Evolutionary conservation across 345 rosid species (phyloP).

Genomic region (Trapa incisa): DNA sequence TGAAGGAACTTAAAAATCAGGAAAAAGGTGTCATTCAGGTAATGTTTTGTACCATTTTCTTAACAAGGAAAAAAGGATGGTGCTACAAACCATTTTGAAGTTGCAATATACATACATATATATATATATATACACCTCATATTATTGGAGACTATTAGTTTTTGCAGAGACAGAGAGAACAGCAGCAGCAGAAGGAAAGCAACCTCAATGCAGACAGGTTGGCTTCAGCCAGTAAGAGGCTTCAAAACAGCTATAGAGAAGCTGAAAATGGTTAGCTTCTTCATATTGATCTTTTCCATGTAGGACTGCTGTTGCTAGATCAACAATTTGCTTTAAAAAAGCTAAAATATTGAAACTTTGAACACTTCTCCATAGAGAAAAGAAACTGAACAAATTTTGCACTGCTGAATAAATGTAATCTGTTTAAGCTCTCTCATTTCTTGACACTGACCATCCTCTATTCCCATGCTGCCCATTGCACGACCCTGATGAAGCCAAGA

Average conservation of each 20-base stretch:
- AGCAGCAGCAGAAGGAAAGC: slow-evolving; percentile 34
- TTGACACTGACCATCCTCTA: slow-evolving; percentile 5
- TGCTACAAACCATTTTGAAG: background rate
- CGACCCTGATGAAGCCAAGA: slow-evolving; percentile 63
- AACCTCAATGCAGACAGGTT: slow-evolving; percentile 50
- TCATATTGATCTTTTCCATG: background rate
- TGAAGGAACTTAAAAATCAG: background rate
- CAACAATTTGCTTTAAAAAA: background rate
- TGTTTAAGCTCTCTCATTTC: background rate
- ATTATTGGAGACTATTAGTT: too few relatives aligned
- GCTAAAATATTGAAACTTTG: background rate
- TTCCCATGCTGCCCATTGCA: slow-evolving; percentile 4
- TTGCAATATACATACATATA: background rate
- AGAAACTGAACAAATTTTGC: too few relatives aligned
- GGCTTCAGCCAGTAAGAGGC: slow-evolving; percentile 69
- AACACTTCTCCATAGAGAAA: background rate
- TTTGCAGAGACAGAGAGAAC: slow-evolving; percentile 63
- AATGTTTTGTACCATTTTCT: background rate
- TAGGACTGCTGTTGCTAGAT: background rate
- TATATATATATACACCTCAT: too few relatives aligned
- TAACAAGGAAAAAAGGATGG: too few relatives aligned
- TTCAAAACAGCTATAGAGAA: slow-evolving; percentile 77
- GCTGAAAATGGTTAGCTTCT: slow-evolving; percentile 77
- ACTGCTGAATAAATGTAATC: background rate
- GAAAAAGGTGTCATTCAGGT: background rate